Conservation (phyloP, 1,139 yeast genomes). For the Hyphopichia wangnamkhiaoensis region DNA sequence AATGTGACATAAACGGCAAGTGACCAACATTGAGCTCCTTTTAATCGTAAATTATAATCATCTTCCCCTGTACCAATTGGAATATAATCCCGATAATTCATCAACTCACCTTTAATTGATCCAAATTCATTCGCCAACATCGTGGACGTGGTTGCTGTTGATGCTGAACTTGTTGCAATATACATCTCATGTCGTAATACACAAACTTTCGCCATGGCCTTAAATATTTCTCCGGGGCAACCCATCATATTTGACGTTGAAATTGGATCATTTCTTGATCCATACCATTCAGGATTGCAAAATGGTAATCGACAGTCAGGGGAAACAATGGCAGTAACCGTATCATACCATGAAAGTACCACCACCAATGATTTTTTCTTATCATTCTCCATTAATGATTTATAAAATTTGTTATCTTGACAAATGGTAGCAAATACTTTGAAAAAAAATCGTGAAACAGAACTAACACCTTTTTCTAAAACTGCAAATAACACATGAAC, state of each 20-base stretch:
- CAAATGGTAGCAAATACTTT: constrained; percentile 52
- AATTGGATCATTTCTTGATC: constrained; percentile 35
- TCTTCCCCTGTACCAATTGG: constrained; percentile 21
- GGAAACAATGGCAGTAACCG: constrained; percentile 53
- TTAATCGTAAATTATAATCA: constrained; percentile 36
- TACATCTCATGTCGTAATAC: constrained; percentile 34
- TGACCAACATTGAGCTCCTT: constrained; percentile 58
- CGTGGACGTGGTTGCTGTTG: constrained; percentile 2
- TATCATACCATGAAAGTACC: constrained; percentile 57
- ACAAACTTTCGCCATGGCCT: constrained; percentile 44
- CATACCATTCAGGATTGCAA: constrained; percentile 54
- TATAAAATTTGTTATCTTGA: constrained; percentile 27
- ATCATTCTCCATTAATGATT: constrained; percentile 35
- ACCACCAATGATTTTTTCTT: constrained; percentile 50
- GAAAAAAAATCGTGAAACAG: constrained; percentile 47
- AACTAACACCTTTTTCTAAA: constrained; percentile 53
- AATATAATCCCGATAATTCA: constrained; percentile 50
- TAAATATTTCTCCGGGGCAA: constrained; percentile 56
- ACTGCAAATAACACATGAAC: constrained; percentile 54
- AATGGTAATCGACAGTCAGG: constrained; percentile 55
- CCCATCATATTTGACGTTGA: constrained; percentile 57
- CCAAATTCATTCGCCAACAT: constrained; percentile 7
- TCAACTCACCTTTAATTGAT: constrained; percentile 28
- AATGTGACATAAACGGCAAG: constrained; percentile 43
- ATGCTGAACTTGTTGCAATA: too few relatives aligned